These are phyloP conservation scores for Achaetomiella virescens DNA, from an alignment of 495 filamentous ascomycete species.

Conservation along the genomic window DNA sequence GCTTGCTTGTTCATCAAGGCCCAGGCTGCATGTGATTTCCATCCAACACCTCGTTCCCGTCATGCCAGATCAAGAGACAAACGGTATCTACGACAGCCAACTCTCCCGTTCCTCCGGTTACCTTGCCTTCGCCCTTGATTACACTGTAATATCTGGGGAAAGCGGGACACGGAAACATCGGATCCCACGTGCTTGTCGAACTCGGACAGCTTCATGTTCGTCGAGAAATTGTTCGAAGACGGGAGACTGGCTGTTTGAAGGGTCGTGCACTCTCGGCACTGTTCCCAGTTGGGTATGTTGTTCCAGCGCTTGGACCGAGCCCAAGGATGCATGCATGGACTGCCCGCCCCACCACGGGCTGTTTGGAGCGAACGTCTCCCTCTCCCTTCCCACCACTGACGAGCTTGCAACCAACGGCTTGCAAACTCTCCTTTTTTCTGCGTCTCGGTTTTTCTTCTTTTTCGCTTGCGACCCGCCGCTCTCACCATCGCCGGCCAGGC, in stretches of 20 bases:
- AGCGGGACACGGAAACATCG: too few species aligned
- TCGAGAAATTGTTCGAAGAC: background rate
- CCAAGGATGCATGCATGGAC: slow-evolving; percentile 1
- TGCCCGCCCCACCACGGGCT: background rate
- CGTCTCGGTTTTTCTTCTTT: slow-evolving; percentile 6
- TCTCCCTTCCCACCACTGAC: background rate
- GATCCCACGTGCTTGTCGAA: background rate
- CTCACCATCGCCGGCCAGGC: too few species aligned
- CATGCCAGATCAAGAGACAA: too few species aligned
- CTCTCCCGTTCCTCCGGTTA: too few species aligned
- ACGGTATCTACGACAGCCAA: too few species aligned
- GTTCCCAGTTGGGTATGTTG: background rate
- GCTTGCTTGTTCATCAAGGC: too few species aligned
- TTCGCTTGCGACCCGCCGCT: background rate
- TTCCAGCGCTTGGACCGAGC: slow-evolving; percentile 4
- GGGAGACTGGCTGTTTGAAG: background rate
- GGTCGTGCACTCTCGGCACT: slow-evolving; percentile 5
- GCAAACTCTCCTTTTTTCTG: slow-evolving; percentile 5
- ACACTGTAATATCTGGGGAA: too few species aligned
- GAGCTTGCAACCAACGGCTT: background rate
- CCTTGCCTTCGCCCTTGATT: too few species aligned
- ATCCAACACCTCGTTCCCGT: too few species aligned
- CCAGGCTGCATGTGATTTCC: too few species aligned
- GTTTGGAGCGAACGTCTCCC: background rate
- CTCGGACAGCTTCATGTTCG: background rate